phyloP scores from a whole-genome alignment of 2,329 filamentous ascomycete genomes.

The Verticillium albo-atrum region DNA sequence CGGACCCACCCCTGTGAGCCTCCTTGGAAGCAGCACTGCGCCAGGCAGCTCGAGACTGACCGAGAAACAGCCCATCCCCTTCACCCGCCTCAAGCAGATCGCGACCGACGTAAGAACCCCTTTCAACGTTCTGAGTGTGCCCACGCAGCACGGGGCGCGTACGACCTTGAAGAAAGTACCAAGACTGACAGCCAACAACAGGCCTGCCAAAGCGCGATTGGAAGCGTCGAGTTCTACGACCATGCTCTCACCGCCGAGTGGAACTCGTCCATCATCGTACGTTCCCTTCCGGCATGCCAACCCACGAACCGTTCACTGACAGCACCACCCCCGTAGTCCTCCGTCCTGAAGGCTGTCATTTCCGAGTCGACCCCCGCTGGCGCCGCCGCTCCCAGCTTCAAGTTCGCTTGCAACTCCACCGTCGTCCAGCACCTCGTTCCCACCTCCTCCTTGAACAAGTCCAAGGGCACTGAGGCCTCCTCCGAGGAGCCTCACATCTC shows the following conservation, averaged over 20 bases:
- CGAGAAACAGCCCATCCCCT: constrained; percentile 63
- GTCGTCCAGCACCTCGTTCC: constrained; percentile 90
- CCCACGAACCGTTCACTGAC: neutral
- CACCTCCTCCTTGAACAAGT: constrained; percentile 59
- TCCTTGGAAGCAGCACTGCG: neutral
- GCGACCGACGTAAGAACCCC: constrained; percentile 65
- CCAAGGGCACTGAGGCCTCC: constrained; percentile 45
- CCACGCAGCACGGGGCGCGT: no score
- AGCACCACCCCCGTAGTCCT: constrained; percentile 50
- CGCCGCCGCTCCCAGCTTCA: constrained; percentile 63
- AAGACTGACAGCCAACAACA: constrained; percentile 27
- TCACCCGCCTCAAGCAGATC: constrained; percentile 78
- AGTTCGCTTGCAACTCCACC: constrained; percentile 96
- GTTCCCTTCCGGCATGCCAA: constrained; percentile 16
- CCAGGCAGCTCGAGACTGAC: neutral
- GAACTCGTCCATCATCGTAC: constrained; percentile 91
- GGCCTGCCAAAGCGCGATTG: constrained; percentile 80
- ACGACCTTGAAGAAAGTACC: neutral
- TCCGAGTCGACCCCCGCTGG: constrained; percentile 62
- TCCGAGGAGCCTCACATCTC: constrained; percentile 49
- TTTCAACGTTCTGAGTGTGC: no score
- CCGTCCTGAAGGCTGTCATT: constrained; percentile 72
- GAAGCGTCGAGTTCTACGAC: constrained; percentile 74
- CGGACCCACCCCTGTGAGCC: neutral
- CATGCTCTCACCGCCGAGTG: constrained; percentile 80